These are phyloP conservation scores for Ambrosiella cleistominuta DNA, from an alignment of 2,329 filamentous ascomycete species.

Conservation along the genomic window DNA sequence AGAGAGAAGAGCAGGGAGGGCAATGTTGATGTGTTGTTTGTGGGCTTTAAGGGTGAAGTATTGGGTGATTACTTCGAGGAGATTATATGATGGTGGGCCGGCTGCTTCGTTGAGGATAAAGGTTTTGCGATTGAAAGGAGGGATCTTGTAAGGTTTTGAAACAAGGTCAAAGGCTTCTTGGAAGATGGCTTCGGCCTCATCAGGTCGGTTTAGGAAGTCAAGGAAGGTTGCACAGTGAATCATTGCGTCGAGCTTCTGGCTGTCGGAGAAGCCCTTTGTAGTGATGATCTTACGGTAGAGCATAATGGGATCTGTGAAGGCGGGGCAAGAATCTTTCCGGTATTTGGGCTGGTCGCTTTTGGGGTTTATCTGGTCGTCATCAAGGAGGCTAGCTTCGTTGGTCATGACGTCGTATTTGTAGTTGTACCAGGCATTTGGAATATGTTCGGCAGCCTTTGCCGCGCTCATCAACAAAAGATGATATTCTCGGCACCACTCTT, in stretches of 20 bases:
- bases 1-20: conserved; percentile 73
- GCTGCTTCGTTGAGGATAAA: conserved; percentile 45
- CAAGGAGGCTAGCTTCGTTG: conserved; percentile 24
- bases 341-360: conserved; percentile 34
- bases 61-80: conserved; percentile 58
- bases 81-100: conserved; percentile 48
- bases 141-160: conserved; percentile 26
- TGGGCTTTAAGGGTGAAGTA: conserved; percentile 64
- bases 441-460: conserved; percentile 58
- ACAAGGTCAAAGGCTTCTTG: conserved; percentile 62
- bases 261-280: conserved; percentile 59
- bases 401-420: conserved; percentile 47
- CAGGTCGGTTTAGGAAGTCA: conserved; percentile 52
- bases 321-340: conserved; percentile 45
- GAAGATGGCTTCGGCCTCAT: conserved; percentile 55
- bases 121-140: conserved; percentile 40
- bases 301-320: conserved; percentile 52
- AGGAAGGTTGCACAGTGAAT: conserved; percentile 73
- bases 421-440: conserved; percentile 56
- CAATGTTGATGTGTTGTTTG: conserved; percentile 44
- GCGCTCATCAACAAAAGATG: conserved; percentile 64
- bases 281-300: conserved; percentile 72
- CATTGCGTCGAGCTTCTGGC: conserved; percentile 65
- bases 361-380: conserved; percentile 75
- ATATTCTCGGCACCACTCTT: conserved; percentile 75